A percentile compares a stretch with the other conserved stretches of the same genome.
These are phyloP conservation scores for Parmelia sp. DNA, from an alignment of 495 filamentous ascomycete species.

Conservation along the genomic window DNA sequence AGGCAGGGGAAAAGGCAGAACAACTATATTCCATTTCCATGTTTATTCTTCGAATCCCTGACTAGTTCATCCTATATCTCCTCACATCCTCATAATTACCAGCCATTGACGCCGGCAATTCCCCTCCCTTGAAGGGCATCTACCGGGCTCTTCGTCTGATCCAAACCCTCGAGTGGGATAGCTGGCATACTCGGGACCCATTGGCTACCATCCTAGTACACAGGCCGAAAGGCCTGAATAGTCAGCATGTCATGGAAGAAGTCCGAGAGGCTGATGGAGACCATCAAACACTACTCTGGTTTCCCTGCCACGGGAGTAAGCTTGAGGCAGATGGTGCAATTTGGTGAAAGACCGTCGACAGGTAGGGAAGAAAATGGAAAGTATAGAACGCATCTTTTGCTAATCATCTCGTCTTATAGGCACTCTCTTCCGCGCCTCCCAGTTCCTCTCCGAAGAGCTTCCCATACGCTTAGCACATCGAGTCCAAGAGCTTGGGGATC, in stretches of 20 bases:
- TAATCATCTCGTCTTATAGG: slow-evolving; percentile 43
- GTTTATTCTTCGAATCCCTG: background rate
- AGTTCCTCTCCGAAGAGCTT: slow-evolving; percentile 96
- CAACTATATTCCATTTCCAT: background rate
- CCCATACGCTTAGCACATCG: slow-evolving; percentile 94
- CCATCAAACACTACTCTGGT: slow-evolving; percentile 96
- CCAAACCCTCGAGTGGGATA: background rate
- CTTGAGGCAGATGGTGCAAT: slow-evolving; percentile 97
- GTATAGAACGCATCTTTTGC: background rate
- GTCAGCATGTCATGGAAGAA: slow-evolving; percentile 78
- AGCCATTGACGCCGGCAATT: background rate
- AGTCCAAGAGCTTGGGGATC: slow-evolving; percentile 81
- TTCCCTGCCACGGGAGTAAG: slow-evolving; percentile 97
- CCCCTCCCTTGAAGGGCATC: slow-evolving; percentile 1
- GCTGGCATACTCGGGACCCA: background rate
- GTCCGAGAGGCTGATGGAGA: slow-evolving; percentile 87
- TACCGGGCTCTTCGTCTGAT: background rate
- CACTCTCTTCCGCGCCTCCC: slow-evolving; percentile 92
- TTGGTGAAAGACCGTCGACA: slow-evolving; percentile 82
- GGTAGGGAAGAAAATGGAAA: slow-evolving; percentile 44
- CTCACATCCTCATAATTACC: no score
- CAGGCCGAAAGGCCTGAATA: slow-evolving; percentile 33
- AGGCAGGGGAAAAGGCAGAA: background rate
- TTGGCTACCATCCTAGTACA: slow-evolving; percentile 13
- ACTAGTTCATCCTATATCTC: no score